Conservation (phyloP, 345 rosid genomes). For the Aethionema arabicum region DNA sequence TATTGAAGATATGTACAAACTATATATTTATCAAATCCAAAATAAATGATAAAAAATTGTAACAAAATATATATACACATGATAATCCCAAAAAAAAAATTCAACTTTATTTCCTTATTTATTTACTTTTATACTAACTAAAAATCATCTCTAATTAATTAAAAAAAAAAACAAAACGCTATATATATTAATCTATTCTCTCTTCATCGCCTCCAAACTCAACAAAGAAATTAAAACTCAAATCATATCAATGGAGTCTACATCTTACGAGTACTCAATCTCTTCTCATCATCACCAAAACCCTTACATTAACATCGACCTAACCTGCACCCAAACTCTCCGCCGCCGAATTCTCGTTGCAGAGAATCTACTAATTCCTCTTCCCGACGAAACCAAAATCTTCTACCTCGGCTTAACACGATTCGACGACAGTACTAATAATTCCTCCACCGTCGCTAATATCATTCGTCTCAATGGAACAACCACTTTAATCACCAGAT, state of each 20-base stretch:
- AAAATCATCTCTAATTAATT: too few species aligned
- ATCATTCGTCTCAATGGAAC: slow-evolving; percentile 2
- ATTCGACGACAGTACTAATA: background rate
- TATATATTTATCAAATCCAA: too few species aligned
- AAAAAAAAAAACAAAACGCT: too few species aligned
- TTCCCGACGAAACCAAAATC: slow-evolving; percentile 4
- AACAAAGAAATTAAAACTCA: too few species aligned
- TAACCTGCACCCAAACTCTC: slow-evolving; percentile 16
- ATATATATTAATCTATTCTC: too few species aligned
- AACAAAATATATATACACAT: too few species aligned
- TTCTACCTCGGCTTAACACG: background rate
- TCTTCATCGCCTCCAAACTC: too few species aligned
- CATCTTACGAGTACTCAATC: background rate
- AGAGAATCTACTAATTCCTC: background rate
- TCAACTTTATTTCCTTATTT: too few species aligned
- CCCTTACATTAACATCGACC: background rate
- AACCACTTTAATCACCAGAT: background rate
- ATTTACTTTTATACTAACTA: too few species aligned
- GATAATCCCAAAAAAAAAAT: too few species aligned
- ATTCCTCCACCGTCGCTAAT: background rate
- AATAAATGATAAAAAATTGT: too few species aligned
- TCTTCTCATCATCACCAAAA: background rate
- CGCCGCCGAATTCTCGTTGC: background rate
- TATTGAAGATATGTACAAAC: too few species aligned
- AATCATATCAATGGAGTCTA: background rate